Percentiles rank a stretch among this genome's conserved stretches.
Evolutionary conservation across 495 filamentous ascomycete genomes (phyloP).

Genomic region (Neurospora intermedia): DNA sequence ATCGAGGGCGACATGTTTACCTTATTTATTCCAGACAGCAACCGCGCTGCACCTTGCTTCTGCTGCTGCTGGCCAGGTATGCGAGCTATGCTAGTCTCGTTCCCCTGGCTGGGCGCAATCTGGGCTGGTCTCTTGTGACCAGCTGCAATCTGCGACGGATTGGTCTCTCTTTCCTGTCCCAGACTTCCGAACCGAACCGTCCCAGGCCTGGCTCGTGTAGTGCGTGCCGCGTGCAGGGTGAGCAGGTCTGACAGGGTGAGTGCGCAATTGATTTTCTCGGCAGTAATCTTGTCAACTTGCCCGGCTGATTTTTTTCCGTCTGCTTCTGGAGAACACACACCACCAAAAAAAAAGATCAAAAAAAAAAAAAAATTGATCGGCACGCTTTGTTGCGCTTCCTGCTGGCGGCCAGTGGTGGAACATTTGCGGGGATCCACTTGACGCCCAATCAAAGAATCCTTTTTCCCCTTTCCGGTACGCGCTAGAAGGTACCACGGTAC

Average conservation of each 20-base stretch:
- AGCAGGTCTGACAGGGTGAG: background rate
- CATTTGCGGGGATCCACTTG: background rate
- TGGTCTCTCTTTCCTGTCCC: background rate
- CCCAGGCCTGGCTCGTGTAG: background rate
- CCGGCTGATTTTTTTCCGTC: background rate
- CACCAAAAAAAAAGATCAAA: background rate
- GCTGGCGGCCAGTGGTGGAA: background rate
- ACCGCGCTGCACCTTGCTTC: background rate
- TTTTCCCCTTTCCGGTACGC: background rate
- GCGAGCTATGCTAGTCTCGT: background rate
- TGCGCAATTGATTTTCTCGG: background rate
- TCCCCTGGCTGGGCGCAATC: background rate
- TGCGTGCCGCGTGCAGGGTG: background rate
- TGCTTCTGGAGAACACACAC: background rate
- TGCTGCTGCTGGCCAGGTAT: background rate
- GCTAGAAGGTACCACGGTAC: background rate
- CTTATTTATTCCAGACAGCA: background rate
- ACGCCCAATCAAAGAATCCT: background rate
- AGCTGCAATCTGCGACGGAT: background rate
- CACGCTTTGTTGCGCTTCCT: background rate
- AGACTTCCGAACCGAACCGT: background rate
- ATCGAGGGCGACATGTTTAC: background rate
- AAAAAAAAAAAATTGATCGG: background rate
- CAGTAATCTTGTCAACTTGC: background rate
- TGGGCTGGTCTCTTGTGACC: background rate